Evolutionary conservation across 2,329 filamentous ascomycete genomes (phyloP), one percentile per base, ranked within the genome.

Genomic region (Ophiostoma novo-ulmi): DNA sequence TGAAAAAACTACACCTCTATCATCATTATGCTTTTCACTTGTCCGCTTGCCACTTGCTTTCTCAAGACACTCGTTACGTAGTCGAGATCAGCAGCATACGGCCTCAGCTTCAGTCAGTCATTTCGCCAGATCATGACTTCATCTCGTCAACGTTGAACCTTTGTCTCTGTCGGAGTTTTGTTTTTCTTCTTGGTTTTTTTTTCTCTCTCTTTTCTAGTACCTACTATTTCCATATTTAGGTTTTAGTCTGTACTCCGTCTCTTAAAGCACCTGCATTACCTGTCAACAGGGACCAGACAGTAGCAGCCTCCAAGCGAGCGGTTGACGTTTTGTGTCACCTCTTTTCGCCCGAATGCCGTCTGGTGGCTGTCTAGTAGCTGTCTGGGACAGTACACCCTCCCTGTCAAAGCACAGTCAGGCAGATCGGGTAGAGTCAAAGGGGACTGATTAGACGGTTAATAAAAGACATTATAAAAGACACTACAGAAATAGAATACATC

Each of bases 241-340:
- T 48, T 67, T 67, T 67, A 22, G 26, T 35, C 8, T 67, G 39
- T 67, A 35, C 63, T n/a, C 39, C 22, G 6, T 31, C 65, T 67
- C n/a, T 31, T 39, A n/a, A 41, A 39, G 52, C 52, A 58, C 52
- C 52, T 63, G 58, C 26, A 63, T 36, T 13, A 39, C 63, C 63
- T 64, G 36, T 44, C 48, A 72, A 71, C 65, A 39, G 20, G 63
- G 36, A 65, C 63, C 36, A 31, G 36, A 31, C 39, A 67, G 69
- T 72, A 70, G 72, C 70, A 35, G 69, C 66, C 69, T 71, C 44
- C 71, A 72, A 72, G 71, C 71, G 72, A 72, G 44, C 67, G 68
- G 71, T 70, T 71, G 69, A 66, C 69, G 64, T 69, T 52, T 68
- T 61, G 70, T 71, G 67, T 31, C 0, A 70, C 72, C 48, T 26